These are phyloP conservation scores for Arthrocladium fulminans DNA, from an alignment of 2,329 filamentous ascomycete genomes.

Conservation along the genomic window DNA sequence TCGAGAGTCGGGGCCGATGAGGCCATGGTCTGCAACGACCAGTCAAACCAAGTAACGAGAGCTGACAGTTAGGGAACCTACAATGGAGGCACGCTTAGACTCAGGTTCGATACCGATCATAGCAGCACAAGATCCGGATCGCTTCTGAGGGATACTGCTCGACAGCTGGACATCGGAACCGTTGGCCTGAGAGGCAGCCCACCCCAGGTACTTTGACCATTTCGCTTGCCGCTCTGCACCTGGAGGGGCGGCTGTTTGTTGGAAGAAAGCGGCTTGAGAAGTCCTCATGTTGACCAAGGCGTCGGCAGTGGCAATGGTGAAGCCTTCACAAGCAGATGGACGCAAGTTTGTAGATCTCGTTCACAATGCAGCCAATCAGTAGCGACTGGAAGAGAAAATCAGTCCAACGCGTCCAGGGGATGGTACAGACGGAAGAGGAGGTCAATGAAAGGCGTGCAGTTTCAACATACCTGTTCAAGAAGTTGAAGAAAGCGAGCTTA, in stretches of 20 bases:
- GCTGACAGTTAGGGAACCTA: slow-evolving; percentile 19
- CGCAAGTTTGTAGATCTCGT: not conserved
- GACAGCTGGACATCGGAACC: slow-evolving; percentile 2
- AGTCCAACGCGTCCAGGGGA: not conserved
- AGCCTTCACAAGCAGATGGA: not conserved
- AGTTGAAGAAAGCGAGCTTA: not conserved
- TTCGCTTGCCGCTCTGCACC: slow-evolving; percentile 13
- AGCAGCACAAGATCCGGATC: slow-evolving; percentile 16
- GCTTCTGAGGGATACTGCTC: slow-evolving; percentile 17
- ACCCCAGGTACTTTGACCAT: slow-evolving; percentile 15
- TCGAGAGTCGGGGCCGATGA: slow-evolving; percentile 19
- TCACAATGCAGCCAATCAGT: not conserved
- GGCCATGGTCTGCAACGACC: slow-evolving; percentile 14
- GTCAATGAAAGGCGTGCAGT: not conserved
- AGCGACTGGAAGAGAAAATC: not conserved
- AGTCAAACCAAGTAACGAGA: slow-evolving; percentile 20
- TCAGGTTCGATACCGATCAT: slow-evolving; percentile 33
- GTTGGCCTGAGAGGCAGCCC: slow-evolving; percentile 12
- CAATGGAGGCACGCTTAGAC: slow-evolving; percentile 28
- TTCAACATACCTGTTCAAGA: slow-evolving; percentile 1
- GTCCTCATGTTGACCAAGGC: slow-evolving; percentile 15
- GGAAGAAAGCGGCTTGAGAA: slow-evolving; percentile 17
- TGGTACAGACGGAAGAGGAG: not conserved
- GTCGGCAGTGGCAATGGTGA: slow-evolving; percentile 11
- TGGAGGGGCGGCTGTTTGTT: slow-evolving; percentile 18